A percentile compares a stretch with the other conserved stretches of the same genome.
phyloP scores from a whole-genome alignment of 148 eudicot species.

The Dianthus caryophyllus region DNA sequence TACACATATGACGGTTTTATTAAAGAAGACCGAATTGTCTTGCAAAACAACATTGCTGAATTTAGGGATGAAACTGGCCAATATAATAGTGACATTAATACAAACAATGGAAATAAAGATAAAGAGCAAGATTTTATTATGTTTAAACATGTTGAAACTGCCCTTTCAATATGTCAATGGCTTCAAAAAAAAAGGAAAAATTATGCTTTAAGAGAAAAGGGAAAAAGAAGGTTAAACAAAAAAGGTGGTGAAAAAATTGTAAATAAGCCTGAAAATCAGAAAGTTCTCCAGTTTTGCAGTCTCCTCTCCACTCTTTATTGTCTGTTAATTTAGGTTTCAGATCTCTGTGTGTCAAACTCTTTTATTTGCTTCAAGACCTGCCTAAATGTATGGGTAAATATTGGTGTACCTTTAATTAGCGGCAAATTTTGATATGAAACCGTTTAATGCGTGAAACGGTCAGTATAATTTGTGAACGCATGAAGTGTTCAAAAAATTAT shows the following conservation, averaged over 20 bases:
- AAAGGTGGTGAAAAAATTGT: neutral
- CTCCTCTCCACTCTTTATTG: conserved; percentile 16
- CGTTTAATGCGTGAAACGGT: no score
- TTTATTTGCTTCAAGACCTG: no score
- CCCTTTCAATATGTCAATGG: conserved; percentile 20
- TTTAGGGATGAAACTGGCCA: neutral
- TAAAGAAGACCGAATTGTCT: no score
- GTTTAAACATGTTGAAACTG: neutral
- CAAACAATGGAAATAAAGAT: neutral
- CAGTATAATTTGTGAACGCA: no score
- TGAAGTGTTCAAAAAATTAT: no score
- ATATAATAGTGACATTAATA: neutral
- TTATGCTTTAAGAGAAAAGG: neutral
- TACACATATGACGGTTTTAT: no score
- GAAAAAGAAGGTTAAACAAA: neutral
- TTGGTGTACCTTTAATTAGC: no score
- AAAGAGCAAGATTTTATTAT: neutral
- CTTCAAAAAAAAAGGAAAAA: neutral
- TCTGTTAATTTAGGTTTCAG: conserved; percentile 2
- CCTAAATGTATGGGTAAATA: no score
- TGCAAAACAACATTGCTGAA: neutral
- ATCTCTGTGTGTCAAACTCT: no score
- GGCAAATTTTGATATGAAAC: no score
- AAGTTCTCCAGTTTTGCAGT: conserved; percentile 25
- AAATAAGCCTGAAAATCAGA: conserved; percentile 7